A percentile compares a stretch with the other conserved stretches of the same genome.
These are phyloP conservation scores for Stagonosporopsis vannaccii DNA, from an alignment of 2,329 filamentous ascomycete species.

Conservation along the genomic window DNA sequence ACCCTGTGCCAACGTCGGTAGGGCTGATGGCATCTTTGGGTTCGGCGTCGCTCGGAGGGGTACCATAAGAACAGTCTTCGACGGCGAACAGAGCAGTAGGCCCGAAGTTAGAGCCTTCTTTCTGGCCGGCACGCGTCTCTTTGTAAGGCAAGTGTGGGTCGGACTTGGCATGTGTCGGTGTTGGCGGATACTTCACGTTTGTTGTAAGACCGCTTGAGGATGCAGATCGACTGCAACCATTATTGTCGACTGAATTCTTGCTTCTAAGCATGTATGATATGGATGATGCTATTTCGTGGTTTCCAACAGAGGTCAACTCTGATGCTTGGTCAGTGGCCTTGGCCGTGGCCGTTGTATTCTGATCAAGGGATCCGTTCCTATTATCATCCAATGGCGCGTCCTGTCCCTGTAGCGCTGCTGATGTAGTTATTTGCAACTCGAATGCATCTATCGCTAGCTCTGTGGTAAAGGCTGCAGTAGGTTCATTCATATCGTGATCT, in stretches of 20 bases:
- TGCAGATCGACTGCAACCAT: background rate
- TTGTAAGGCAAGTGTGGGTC: background rate
- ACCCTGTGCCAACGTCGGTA: background rate
- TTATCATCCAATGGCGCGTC: too few relatives aligned
- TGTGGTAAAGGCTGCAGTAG: background rate
- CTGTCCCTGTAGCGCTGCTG: background rate
- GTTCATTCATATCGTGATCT: background rate
- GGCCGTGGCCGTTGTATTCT: background rate
- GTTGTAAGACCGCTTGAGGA: background rate
- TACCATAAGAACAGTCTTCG: background rate
- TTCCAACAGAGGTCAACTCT: background rate
- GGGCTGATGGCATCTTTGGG: background rate
- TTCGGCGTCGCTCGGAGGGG: background rate
- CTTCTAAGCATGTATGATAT: background rate
- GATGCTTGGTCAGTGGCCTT: background rate
- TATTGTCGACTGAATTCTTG: background rate
- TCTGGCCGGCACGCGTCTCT: background rate
- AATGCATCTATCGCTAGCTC: background rate
- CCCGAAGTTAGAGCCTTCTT: background rate
- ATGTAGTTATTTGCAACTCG: background rate
- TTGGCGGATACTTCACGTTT: background rate
- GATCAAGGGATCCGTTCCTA: too few relatives aligned
- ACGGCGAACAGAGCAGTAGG: background rate
- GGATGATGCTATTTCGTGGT: background rate
- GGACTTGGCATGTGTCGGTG: background rate